Evolutionary conservation across 2,329 filamentous ascomycete species (phyloP).

Genomic region (Coniochaeta sp.): DNA sequence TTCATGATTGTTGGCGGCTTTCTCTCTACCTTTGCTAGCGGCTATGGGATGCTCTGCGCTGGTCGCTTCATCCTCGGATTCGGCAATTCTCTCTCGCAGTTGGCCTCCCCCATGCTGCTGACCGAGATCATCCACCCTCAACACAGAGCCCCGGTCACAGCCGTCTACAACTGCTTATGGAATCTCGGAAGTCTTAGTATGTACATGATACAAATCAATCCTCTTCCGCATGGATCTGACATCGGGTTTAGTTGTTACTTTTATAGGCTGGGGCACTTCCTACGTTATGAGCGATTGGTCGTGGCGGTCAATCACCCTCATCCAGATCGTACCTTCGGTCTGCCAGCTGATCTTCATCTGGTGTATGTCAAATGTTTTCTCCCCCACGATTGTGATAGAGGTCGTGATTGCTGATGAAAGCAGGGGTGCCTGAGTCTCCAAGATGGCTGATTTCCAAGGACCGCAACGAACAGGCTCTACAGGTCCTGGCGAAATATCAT

Average conservation of each 20-base stretch:
- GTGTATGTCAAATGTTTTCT: slow-evolving; percentile 23
- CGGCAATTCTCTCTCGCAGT: slow-evolving; percentile 56
- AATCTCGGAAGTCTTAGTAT: slow-evolving; percentile 29
- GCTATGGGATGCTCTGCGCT: slow-evolving; percentile 45
- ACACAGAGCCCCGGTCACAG: slow-evolving; percentile 56
- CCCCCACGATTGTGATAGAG: neutral
- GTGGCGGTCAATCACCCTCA: slow-evolving; percentile 57
- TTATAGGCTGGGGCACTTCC: slow-evolving; percentile 56
- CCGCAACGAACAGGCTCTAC: slow-evolving; percentile 52
- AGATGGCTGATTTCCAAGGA: slow-evolving; percentile 59
- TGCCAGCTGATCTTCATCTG: slow-evolving; percentile 58
- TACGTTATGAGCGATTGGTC: slow-evolving; percentile 53
- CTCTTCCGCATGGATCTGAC: too few species aligned
- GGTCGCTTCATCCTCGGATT: slow-evolving; percentile 60
- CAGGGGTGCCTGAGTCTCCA: slow-evolving; percentile 53
- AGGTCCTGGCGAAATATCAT: slow-evolving; percentile 55
- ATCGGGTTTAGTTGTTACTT: slow-evolving; percentile 37
- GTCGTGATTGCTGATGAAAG: neutral
- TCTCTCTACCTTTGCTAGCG: slow-evolving; percentile 32
- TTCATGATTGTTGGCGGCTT: slow-evolving; percentile 38
- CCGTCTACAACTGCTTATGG: slow-evolving; percentile 63
- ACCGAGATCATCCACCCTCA: slow-evolving; percentile 63
- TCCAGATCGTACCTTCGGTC: slow-evolving; percentile 54
- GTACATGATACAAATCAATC: slow-evolving; percentile 22
- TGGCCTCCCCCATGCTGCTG: slow-evolving; percentile 55